Evolutionary conservation across 164 flowering plant species (phyloP), one percentile per base, ranked within the genome.

Genomic region (Magnolia changhungtana): DNA sequence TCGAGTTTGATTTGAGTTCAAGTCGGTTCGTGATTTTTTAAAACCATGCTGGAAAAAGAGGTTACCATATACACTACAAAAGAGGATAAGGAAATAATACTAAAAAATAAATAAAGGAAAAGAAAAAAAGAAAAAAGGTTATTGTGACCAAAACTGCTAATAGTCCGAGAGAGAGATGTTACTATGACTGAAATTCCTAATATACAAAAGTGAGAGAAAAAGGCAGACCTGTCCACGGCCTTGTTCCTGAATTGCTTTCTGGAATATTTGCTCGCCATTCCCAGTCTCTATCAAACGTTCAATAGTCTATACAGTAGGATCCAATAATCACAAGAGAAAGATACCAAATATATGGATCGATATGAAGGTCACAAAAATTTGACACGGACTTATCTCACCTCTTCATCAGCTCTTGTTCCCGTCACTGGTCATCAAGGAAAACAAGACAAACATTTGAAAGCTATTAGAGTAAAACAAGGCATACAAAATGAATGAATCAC

Each of bases 151-250:
- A 27, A 27, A 27, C 29, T 27, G 27, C 27, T 24, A 24, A 24
- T 24, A 37, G 45, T 0, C 1, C 0, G 45, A 37, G 45, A 37
- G 45, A 37, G 45, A 37, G 45, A 37, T 3, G 45, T 37, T 3
- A 37, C 6, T 37, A 3, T 2, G 2, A 37, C 45, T 37, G 45
- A 37, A 37, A 37, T 16, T 16, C 61, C 61, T 1, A 55, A 11
- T 16, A 55, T 11, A 0, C 61, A 55, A 55, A 37, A 55, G 16
- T 3, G 61, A 16, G 61, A 50, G 21, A 72, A 69, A 49, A 23
- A n/a, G 64, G 72, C 83, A 81, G 77, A 96, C 99, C 98, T 89
- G 98, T 84, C 97, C 97, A 81, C 97, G 88, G 70, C 99, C 99
- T 77, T 96, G 99, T 79, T 91, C 97, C 71, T 89, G 94, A 75